A percentile compares a stretch with the other conserved stretches of the same genome.
These are phyloP conservation scores for Pseudotsuga menziesii DNA, from an alignment of 75 land plant genomes.

Conservation along the genomic window DNA sequence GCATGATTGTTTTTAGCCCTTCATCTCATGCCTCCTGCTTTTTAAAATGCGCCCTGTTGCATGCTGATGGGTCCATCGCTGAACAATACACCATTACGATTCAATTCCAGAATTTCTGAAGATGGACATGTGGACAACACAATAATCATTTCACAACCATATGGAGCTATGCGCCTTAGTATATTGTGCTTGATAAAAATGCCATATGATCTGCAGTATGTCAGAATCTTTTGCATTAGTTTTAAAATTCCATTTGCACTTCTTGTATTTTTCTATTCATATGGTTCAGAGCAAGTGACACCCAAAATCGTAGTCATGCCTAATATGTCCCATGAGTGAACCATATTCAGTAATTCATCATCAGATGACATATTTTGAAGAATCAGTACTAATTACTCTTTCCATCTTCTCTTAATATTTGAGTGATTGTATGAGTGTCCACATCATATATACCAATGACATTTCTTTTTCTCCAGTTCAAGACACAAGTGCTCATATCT, in stretches of 20 bases:
- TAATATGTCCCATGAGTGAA: slow-evolving; percentile 83
- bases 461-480: too few species aligned
- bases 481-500: too few species aligned
- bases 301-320: slow-evolving; percentile 84
- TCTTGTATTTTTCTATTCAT: slow-evolving; percentile 75
- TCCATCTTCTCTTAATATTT: slow-evolving; percentile 83
- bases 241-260: slow-evolving; percentile 69
- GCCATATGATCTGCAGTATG: slow-evolving; percentile 80
- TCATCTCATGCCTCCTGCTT: slow-evolving; percentile 33
- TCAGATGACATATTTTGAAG: slow-evolving; percentile 70
- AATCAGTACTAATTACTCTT: slow-evolving; percentile 84
- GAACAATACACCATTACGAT: slow-evolving; percentile 88
- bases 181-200: slow-evolving; percentile 93
- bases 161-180: slow-evolving; percentile 74
- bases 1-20: too few species aligned
- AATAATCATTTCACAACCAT: slow-evolving; percentile 90
- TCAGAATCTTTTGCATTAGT: slow-evolving; percentile 18
- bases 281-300: slow-evolving; percentile 69
- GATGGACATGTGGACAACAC: slow-evolving; percentile 89
- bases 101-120: slow-evolving; percentile 74
- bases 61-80: too few species aligned
- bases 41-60: slow-evolving; percentile 85
- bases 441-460: too few species aligned
- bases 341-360: slow-evolving; percentile 69
- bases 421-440: slow-evolving; percentile 86